Percentiles rank a stretch among this genome's conserved stretches.
Evolutionary conservation across 2,329 filamentous ascomycete species (phyloP).

Genomic region (Penicillium italicum): DNA sequence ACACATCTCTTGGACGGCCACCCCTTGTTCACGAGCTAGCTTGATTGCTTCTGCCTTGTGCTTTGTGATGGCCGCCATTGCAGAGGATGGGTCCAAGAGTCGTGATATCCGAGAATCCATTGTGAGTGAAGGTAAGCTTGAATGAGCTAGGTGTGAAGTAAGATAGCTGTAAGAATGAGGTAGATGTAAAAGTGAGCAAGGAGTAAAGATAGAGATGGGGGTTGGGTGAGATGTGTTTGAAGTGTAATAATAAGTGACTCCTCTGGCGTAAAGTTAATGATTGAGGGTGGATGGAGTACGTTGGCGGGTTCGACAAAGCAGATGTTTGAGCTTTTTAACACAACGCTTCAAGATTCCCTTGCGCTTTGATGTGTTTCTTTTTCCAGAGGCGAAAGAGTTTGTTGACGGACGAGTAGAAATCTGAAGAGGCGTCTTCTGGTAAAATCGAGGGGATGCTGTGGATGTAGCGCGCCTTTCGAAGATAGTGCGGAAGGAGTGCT

Average conservation of each 20-base stretch:
- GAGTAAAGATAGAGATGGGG: background rate
- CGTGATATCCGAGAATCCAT: slow-evolving; percentile 35
- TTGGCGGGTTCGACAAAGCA: background rate
- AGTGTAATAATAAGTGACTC: background rate
- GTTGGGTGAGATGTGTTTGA: background rate
- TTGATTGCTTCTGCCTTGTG: slow-evolving; percentile 49
- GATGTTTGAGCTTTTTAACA: background rate
- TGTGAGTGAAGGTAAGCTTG: background rate
- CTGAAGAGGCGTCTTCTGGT: background rate
- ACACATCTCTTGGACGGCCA: slow-evolving; percentile 47
- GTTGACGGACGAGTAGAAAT: background rate
- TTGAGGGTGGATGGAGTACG: background rate
- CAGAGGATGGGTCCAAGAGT: slow-evolving; percentile 42
- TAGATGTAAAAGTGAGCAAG: background rate
- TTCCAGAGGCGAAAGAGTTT: background rate
- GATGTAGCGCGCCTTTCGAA: background rate
- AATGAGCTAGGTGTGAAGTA: background rate
- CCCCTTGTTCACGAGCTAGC: slow-evolving; percentile 45
- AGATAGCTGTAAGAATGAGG: background rate
- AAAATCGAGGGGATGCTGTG: background rate
- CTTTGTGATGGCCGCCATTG: slow-evolving; percentile 46
- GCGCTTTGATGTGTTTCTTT: background rate
- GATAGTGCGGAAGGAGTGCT: background rate
- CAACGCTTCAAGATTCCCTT: background rate
- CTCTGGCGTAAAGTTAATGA: background rate